Conservation (phyloP, 164 flowering plant genomes). For the Umbilicus rupestris region DNA sequence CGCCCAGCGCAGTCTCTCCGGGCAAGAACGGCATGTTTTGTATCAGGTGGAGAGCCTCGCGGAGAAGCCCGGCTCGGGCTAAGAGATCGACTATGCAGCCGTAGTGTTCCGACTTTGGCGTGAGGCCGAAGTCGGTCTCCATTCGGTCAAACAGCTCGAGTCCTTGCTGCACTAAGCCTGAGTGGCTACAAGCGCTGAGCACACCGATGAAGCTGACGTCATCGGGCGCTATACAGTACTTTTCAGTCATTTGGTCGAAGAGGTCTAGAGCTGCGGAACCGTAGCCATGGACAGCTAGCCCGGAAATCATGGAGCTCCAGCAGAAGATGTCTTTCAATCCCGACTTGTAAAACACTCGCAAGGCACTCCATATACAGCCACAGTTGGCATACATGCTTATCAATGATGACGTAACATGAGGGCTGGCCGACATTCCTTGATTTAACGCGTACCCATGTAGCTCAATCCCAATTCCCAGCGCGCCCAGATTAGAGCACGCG, state of each 20-base stretch:
- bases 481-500: slow-evolving; percentile 27
- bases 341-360: slow-evolving; percentile 28
- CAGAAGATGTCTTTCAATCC: slow-evolving; percentile 23
- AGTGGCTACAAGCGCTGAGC: slow-evolving; percentile 36
- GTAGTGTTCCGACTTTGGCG: slow-evolving; percentile 36
- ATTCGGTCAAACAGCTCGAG: slow-evolving; percentile 18
- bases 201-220: slow-evolving; percentile 37
- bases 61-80: slow-evolving; percentile 26
- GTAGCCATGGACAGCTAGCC: slow-evolving; percentile 31
- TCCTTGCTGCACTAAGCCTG: slow-evolving; percentile 31
- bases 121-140: slow-evolving; percentile 24
- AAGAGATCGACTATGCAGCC: slow-evolving; percentile 42
- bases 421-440: slow-evolving; percentile 12
- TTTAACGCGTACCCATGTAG: slow-evolving; percentile 18
- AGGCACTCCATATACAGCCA: slow-evolving; percentile 23
- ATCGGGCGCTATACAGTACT: slow-evolving; percentile 18
- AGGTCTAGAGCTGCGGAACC: slow-evolving; percentile 26
- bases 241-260: slow-evolving; percentile 17
- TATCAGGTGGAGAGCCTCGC: slow-evolving; percentile 18
- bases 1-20: slow-evolving; percentile 24
- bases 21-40: slow-evolving; percentile 37
- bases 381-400: slow-evolving; percentile 39
- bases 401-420: slow-evolving; percentile 20
- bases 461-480: slow-evolving; percentile 17
- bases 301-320: slow-evolving; percentile 38